Conservation (phyloP, 305 asterid genomes). For the Fraxinus xanthoxyloides region DNA sequence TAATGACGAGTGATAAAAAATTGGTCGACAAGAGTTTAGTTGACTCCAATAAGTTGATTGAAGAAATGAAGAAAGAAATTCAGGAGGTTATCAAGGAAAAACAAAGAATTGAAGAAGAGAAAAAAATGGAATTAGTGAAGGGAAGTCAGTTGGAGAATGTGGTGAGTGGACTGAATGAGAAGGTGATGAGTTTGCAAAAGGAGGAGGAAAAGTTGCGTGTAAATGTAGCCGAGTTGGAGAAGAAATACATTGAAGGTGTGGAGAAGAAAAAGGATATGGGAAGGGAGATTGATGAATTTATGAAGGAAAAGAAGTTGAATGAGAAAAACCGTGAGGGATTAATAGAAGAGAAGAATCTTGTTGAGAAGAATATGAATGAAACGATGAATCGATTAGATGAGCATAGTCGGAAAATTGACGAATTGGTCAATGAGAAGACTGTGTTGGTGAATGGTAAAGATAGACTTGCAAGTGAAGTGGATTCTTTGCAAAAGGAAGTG, state of each 20-base stretch:
- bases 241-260: constrained; percentile 40
- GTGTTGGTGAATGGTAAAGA: constrained; percentile 40
- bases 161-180: constrained; percentile 42
- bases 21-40: constrained; percentile 34
- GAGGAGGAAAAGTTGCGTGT: constrained; percentile 38
- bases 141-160: constrained; percentile 45
- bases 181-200: constrained; percentile 34
- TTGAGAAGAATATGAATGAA: constrained; percentile 45
- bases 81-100: constrained; percentile 36
- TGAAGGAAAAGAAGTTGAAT: constrained; percentile 37
- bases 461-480: constrained; percentile 36
- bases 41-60: constrained; percentile 29
- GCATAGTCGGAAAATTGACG: constrained; percentile 32
- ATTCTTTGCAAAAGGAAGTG: constrained; percentile 38
- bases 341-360: constrained; percentile 38
- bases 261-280: constrained; percentile 50
- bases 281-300: constrained; percentile 39
- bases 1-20: constrained; percentile 36
- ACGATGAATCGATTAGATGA: constrained; percentile 36
- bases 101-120: constrained; percentile 46
- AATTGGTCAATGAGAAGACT: constrained; percentile 37
- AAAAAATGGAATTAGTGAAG: constrained; percentile 33
- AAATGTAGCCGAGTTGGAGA: constrained; percentile 54
- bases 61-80: constrained; percentile 39
- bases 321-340: constrained; percentile 39